Conservation (phyloP, 2,329 filamentous ascomycete species). For the Pleomassaria siparia region DNA sequence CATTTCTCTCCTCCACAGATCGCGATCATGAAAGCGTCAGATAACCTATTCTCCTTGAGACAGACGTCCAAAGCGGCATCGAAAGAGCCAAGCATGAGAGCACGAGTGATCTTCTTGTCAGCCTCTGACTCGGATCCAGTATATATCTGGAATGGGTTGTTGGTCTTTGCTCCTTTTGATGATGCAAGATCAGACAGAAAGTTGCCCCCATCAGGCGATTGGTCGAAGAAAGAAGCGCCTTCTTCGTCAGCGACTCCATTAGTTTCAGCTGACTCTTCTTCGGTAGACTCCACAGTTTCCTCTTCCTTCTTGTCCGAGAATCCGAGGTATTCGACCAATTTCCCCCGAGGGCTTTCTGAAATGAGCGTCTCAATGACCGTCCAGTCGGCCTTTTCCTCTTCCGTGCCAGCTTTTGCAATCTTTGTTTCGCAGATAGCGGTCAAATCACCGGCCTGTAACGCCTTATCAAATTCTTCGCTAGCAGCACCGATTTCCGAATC, state of each 20-base stretch:
- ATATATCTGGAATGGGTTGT: slow-evolving; percentile 91
- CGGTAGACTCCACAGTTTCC: slow-evolving; percentile 41
- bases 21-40: slow-evolving; percentile 96
- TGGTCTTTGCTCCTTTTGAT: slow-evolving; percentile 88
- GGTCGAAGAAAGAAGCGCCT: slow-evolving; percentile 76
- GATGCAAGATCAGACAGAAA: slow-evolving; percentile 84
- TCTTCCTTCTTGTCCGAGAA: slow-evolving; percentile 64
- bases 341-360: slow-evolving; percentile 79
- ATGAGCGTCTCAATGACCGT: slow-evolving; percentile 88
- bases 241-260: slow-evolving; percentile 46
- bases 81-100: slow-evolving; percentile 88
- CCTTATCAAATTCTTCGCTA: slow-evolving; percentile 83
- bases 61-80: slow-evolving; percentile 87
- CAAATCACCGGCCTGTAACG: slow-evolving; percentile 76
- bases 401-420: slow-evolving; percentile 71
- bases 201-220: slow-evolving; percentile 70
- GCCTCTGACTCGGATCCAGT: slow-evolving; percentile 79
- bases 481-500: slow-evolving; percentile 83
- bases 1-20: slow-evolving; percentile 94
- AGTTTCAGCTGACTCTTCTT: slow-evolving; percentile 45
- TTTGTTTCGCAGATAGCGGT: slow-evolving; percentile 77
- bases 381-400: slow-evolving; percentile 96
- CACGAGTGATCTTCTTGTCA: slow-evolving; percentile 83
- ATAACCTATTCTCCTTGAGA: slow-evolving; percentile 83
- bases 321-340: slow-evolving; percentile 87